Evolutionary conservation across 306 rosid genomes (phyloP).

Genomic region (Vicia sativa): DNA sequence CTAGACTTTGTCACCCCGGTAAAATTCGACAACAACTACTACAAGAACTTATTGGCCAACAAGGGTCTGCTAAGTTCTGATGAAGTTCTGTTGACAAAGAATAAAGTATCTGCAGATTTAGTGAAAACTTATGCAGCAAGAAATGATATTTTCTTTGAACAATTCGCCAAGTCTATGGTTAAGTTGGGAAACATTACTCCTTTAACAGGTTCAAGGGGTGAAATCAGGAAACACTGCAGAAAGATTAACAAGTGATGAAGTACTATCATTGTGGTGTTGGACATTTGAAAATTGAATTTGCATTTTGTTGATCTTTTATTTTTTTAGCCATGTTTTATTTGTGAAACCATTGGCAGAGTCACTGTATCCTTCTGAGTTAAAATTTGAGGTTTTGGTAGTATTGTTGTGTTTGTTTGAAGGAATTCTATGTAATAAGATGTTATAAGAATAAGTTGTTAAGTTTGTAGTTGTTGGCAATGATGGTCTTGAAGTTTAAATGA

Average conservation of each 20-base stretch:
- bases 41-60: constrained; percentile 64
- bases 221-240: constrained; percentile 83
- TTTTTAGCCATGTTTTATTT: constrained; percentile 11
- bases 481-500: not conserved
- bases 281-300: constrained; percentile 1
- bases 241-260: constrained; percentile 51
- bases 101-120: constrained; percentile 53
- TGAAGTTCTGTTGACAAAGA: constrained; percentile 70
- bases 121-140: constrained; percentile 69
- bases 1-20: constrained; percentile 75
- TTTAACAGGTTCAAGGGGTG: constrained; percentile 78
- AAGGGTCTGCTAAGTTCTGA: constrained; percentile 83
- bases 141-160: constrained; percentile 65
- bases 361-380: not conserved
- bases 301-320: constrained; percentile 27
- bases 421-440: constrained; percentile 25
- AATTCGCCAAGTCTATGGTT: constrained; percentile 87
- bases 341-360: constrained; percentile 4
- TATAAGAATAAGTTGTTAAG: not conserved
- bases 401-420: constrained; percentile 30
- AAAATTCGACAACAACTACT: constrained; percentile 83
- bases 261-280: not conserved
- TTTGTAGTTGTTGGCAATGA: constrained; percentile 5
- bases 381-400: not conserved
- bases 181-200: constrained; percentile 94